These are phyloP conservation scores for Rhytidiadelphus loreus DNA, from an alignment of 225 moss, liverwort and hornwort species.

Conservation along the genomic window DNA sequence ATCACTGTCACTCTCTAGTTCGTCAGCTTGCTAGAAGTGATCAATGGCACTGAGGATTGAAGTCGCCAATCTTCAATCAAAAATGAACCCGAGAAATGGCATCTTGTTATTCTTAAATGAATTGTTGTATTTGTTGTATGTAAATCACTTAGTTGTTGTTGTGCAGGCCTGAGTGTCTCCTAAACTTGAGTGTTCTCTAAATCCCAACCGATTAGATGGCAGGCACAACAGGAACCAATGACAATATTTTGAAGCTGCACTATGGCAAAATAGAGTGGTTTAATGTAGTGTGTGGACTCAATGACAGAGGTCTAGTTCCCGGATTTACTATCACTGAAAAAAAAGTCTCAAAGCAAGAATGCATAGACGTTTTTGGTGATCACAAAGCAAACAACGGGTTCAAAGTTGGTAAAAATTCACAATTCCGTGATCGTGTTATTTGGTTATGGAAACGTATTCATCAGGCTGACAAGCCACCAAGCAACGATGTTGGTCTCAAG, in stretches of 20 bases:
- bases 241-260: rapidly evolving
- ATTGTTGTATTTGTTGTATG: too few species aligned
- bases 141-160: too few species aligned
- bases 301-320: not conserved
- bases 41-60: too few species aligned
- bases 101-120: too few species aligned
- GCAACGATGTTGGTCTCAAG: not conserved
- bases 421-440: not conserved
- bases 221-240: too few species aligned
- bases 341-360: not conserved
- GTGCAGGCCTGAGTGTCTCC: too few species aligned
- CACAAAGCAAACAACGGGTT: not conserved
- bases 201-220: too few species aligned
- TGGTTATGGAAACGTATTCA: not conserved
- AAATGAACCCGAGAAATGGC: too few species aligned
- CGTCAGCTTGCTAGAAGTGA: too few species aligned
- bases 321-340: not conserved
- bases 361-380: not conserved
- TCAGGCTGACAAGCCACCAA: not conserved
- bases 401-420: not conserved
- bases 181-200: too few species aligned
- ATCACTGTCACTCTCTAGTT: too few species aligned
- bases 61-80: too few species aligned
- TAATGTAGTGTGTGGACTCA: not conserved
- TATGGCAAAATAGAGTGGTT: not conserved